Evolutionary conservation across 2,329 filamentous ascomycete genomes (phyloP), one percentile per base, ranked within the genome.

Genomic region (Cryphonectria naterciae): DNA sequence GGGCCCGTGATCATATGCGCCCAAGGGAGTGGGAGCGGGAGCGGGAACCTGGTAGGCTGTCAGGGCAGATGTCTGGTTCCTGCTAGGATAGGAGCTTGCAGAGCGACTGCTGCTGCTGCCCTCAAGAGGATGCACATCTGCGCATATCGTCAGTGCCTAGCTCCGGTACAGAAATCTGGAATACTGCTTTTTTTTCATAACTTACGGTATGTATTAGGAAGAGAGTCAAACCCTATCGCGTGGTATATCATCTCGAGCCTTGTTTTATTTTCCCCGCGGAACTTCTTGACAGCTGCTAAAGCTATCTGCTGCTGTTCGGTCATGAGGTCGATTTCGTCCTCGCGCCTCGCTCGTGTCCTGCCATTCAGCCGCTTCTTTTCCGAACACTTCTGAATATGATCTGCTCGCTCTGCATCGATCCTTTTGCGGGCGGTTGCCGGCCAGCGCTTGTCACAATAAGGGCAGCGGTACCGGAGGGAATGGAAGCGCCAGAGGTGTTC

Each of bases 401-500:
- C 10, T 10, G 15, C 37, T 19, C 39, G 49, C 52, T 32, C 7
- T 4, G 4, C 28, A 2, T 11, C 1, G 13, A 32, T 25, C 2
- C 22, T 25, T 4, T 49, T 35, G 17, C n/a, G 56, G 28, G 54
- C 0, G 1, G n/a, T 5, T 4, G 28, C 0, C 10, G 66, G 54
- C 39, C 66, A 61, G 19, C 66, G 66, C 5, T 8, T 17, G 5
- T 22, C 2, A 28, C 66, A 68, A 25, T 37, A 46, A 1, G 19
- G 37, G 22, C 66, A 68, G 28, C 15, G 25, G 35, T n/a, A 25
- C 15, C 1, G 4, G 39, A 28, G 66, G 8, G 66, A 25, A 22
- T 68, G 66, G 39, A 39, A 68, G 2, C 66, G 37, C 54, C 66
- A 61, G 13, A 68, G 17, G 28, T 68, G 66, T 35, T 68, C 25